Evolutionary conservation across 352 stramenopile genomes (phyloP), one percentile per base, ranked within the genome.

Genomic region (Halophytophthora polymorphica): DNA sequence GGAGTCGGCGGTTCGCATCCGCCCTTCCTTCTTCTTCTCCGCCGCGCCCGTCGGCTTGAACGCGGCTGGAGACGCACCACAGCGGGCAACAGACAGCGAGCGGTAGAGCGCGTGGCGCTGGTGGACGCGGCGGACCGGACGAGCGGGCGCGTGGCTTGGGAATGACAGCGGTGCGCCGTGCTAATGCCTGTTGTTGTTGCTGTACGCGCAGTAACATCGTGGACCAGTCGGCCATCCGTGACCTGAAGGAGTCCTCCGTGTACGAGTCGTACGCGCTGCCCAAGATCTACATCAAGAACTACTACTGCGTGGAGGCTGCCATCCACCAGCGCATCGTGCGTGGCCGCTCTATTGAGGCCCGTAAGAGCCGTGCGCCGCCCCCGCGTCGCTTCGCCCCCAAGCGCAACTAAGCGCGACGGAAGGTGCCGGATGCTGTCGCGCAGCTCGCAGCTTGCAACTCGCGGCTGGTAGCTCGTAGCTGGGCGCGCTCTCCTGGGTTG

Each of bases 211-310:
- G 96, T 46, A 98, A 99, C 86, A 99, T 99, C 58, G 96, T 99
- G 48, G 97, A 99, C 85, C 96, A 98, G 52, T 98, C 96, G 61
- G 98, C 96, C 45, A 91, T 99, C 56, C 87, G 96, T 93, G 96
- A 99, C 82, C 94, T 99, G 71, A 98, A 98, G 77, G 97, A 99
- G 68, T 90, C 96, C 34, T 98, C 89, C 21, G 96, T 98, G 52
- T 99, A 98, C 86, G 95, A 98, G 78, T 97, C 98, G 74, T 99
- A 99, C 83, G 88, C 95, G 56, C 81, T 99, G 58, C 97, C 97
- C 60, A 99, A 99, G 89, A 95, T 99, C 61, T 99, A 99, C 90
- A 97, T 99, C 71, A 99, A 99, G 95, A 98, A 99, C 93, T 99
- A 99, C 80, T 99, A 99, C 90, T 99, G 96, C 76, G 95, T 99